Evolutionary conservation across 2,329 filamentous ascomycete species (phyloP).

Genomic region (Coniochaeta sp.): DNA sequence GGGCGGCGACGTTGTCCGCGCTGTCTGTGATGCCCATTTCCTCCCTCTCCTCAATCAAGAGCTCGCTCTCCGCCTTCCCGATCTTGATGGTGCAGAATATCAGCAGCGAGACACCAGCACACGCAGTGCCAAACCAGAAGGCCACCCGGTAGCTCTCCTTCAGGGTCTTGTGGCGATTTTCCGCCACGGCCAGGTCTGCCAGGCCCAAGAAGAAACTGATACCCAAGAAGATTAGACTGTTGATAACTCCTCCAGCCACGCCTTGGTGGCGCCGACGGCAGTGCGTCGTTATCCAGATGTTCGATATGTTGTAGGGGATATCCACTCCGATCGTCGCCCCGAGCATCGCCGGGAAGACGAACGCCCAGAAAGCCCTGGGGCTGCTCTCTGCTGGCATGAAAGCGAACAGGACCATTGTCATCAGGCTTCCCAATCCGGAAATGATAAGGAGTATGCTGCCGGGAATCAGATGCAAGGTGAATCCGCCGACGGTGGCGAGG

Average conservation of each 20-base stretch:
- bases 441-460: constrained; percentile 42
- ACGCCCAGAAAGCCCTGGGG: constrained; percentile 47
- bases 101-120: constrained; percentile 10
- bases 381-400: constrained; percentile 43
- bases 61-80: constrained; percentile 43
- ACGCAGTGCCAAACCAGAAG: constrained; percentile 54
- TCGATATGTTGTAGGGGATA: constrained; percentile 58
- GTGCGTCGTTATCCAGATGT: constrained; percentile 60
- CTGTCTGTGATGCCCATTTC: no score
- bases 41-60: background rate
- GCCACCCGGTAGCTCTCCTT: constrained; percentile 49
- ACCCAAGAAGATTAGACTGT: constrained; percentile 53
- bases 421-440: constrained; percentile 40
- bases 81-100: constrained; percentile 38
- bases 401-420: constrained; percentile 44
- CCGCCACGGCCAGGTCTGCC: constrained; percentile 48
- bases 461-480: constrained; percentile 42
- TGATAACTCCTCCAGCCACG: constrained; percentile 57
- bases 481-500: constrained; percentile 40
- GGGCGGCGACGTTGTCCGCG: background rate
- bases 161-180: constrained; percentile 31
- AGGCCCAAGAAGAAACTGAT: constrained; percentile 58
- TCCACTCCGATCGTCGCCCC: constrained; percentile 59
- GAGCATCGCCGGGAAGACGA: constrained; percentile 54
- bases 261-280: constrained; percentile 53